These are phyloP conservation scores for Rhizoclosmatium globosum DNA, from an alignment of 192 early-diverging fungal genomes.

Conservation along the genomic window DNA sequence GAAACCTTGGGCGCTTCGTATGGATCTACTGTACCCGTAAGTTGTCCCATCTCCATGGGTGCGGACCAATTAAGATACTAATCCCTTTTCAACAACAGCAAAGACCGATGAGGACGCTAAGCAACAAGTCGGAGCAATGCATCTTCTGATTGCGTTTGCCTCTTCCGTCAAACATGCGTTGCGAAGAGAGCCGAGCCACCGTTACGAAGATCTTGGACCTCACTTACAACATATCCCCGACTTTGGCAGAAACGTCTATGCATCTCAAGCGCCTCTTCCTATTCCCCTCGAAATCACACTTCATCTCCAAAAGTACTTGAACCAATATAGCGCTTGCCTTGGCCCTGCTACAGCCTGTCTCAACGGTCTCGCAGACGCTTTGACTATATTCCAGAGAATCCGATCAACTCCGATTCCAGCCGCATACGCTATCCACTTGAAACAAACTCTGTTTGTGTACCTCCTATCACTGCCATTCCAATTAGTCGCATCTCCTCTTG, in stretches of 20 bases:
- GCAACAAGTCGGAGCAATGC: slow-evolving; percentile 74
- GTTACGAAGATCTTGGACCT: slow-evolving; percentile 75
- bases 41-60: slow-evolving; percentile 27
- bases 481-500: slow-evolving; percentile 54
- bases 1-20: slow-evolving; percentile 78
- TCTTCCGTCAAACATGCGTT: slow-evolving; percentile 76
- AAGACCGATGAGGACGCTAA: slow-evolving; percentile 44
- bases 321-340: slow-evolving; percentile 29
- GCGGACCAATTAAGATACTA: slow-evolving; percentile 55
- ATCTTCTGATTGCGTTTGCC: slow-evolving; percentile 81
- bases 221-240: slow-evolving; percentile 67
- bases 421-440: slow-evolving; percentile 87
- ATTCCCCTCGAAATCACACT: slow-evolving; percentile 51
- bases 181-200: slow-evolving; percentile 64
- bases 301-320: slow-evolving; percentile 37
- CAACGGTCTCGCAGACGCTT: slow-evolving; percentile 7
- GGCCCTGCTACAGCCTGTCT: slow-evolving; percentile 25
- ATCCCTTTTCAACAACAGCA: slow-evolving; percentile 61
- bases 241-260: slow-evolving; percentile 44
- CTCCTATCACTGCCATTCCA: slow-evolving; percentile 83
- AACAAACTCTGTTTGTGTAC: slow-evolving; percentile 77
- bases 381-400: background rate
- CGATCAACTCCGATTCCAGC: slow-evolving; percentile 37
- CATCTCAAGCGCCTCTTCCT: slow-evolving; percentile 47
- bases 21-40: slow-evolving; percentile 60